Evolutionary conservation across 495 filamentous ascomycete species (phyloP).

Genomic region (Neurospora sublineolata): DNA sequence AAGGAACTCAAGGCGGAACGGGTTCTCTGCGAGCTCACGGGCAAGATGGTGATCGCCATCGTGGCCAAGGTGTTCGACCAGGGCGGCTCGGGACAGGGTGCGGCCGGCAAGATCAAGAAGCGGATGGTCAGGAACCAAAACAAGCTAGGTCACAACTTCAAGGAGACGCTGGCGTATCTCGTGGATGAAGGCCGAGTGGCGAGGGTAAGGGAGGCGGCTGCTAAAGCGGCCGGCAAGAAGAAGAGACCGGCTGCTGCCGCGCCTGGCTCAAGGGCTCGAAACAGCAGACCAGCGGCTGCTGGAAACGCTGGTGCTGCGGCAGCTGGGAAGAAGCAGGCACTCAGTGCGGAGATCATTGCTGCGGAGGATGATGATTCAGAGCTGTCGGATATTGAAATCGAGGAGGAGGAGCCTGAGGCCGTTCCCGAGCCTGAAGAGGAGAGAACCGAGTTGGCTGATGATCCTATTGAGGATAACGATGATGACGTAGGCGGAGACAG

Average conservation of each 20-base stretch:
- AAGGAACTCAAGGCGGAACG: slow-evolving; percentile 64
- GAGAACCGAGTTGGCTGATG: slow-evolving; percentile 29
- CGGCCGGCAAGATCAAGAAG: slow-evolving; percentile 49
- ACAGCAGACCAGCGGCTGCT: not conserved
- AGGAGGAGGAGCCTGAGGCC: slow-evolving; percentile 39
- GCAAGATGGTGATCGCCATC: slow-evolving; percentile 69
- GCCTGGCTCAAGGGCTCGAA: slow-evolving; percentile 8
- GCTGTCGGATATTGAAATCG: slow-evolving; percentile 38
- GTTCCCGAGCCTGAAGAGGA: not conserved
- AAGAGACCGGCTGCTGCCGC: slow-evolving; percentile 26
- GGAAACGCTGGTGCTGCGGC: not conserved
- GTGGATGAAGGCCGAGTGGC: slow-evolving; percentile 44
- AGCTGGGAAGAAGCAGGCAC: slow-evolving; percentile 22
- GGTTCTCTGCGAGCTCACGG: slow-evolving; percentile 70
- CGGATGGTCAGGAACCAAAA: slow-evolving; percentile 55
- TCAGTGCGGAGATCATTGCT: slow-evolving; percentile 36
- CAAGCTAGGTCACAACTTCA: slow-evolving; percentile 61
- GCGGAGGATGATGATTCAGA: slow-evolving; percentile 40
- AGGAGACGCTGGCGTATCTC: slow-evolving; percentile 62
- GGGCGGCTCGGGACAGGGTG: slow-evolving; percentile 26
- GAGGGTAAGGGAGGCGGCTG: slow-evolving; percentile 2
- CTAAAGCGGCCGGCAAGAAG: slow-evolving; percentile 18
- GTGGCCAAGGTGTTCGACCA: slow-evolving; percentile 61
- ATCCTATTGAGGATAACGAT: slow-evolving; percentile 27
- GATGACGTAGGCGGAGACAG: slow-evolving; percentile 38